Base-by-base conservation (phyloP, 2,329 filamentous ascomycete genomes). In the Lasiodiplodia theobromae region DNA sequence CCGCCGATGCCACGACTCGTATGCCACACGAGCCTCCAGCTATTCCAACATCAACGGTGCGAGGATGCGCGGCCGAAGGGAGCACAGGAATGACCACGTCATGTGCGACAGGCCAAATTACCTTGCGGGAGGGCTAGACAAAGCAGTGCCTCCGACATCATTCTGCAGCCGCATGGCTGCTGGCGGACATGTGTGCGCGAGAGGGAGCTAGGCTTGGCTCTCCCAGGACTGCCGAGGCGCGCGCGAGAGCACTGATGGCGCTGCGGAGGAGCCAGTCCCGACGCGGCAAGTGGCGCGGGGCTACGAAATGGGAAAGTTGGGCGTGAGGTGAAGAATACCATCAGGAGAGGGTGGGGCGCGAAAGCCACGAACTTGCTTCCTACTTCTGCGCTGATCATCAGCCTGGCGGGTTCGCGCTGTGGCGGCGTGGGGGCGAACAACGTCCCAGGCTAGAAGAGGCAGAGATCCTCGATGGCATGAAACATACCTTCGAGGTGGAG, bases 321-420 rank as follows among this genome's bases (percentile, higher is more conserved):
- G 14, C 12, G 28, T 38, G 12, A n/a, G 37, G 18, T 63, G 58
- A 63, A 51, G 58, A 63, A 63, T 51, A 7, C 40, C 47, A 52
- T 64, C 60, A 64, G 60, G 60, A 64, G 60, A 64, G 47, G 44
- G 60, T 64, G 60, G 60, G 60, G 40, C 58, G 28, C 10, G 18
- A 34, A 23, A 56, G 31, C 53, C 31, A 37, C 53, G 12, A 23
- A 14, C 57, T 25, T 60, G 57, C 14, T 63, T 63, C 49, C 37
- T 21, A 12, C 25, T 49, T 28, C 40, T 44, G 10, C 47, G 60
- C 31, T 38, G 60, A 64, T 64, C 60, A 64, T 53, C 44, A 28
- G 21, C 57, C 25, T 31, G 57, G 57, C 38, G 38, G 57, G 38
- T 11, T 49, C 25, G 47, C 31, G 34, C 38, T 62, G 57, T 62